Conservation (phyloP, 1,139 yeast species). For the Pichia sp. region DNA sequence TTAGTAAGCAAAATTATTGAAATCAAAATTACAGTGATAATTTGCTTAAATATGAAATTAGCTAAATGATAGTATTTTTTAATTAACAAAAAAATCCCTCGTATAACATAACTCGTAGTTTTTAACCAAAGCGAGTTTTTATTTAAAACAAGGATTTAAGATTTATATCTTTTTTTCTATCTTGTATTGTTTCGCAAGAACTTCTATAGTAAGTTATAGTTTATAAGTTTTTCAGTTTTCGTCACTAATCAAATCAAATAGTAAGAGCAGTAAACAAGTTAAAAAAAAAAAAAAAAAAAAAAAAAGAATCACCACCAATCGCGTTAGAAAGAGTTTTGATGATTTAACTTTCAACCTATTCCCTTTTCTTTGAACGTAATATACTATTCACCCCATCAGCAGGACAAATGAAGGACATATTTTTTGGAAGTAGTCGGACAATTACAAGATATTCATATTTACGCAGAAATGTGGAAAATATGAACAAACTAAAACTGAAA, state of each 20-base stretch:
- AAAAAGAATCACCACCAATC: too few species aligned
- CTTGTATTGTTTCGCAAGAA: neutral
- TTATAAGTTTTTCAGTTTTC: neutral
- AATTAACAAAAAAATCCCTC: too few species aligned
- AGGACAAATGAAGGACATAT: conserved; percentile 26
- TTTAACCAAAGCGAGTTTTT: neutral
- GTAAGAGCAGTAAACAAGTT: too few species aligned
- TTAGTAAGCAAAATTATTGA: neutral
- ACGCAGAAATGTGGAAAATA: conserved; percentile 9
- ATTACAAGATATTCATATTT: conserved; percentile 11
- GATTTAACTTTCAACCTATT: too few species aligned
- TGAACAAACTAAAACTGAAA: conserved; percentile 1
- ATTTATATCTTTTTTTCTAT: neutral
- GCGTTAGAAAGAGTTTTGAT: too few species aligned
- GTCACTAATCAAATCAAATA: too few species aligned
- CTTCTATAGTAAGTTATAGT: neutral
- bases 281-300: too few species aligned
- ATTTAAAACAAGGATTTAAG: neutral
- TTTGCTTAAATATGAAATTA: neutral
- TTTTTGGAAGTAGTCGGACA: conserved; percentile 26
- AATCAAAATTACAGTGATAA: neutral
- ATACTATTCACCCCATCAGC: too few species aligned
- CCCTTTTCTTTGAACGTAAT: too few species aligned
- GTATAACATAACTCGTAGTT: too few species aligned
- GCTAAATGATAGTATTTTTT: too few species aligned